Evolutionary conservation across 345 rosid genomes (phyloP), one percentile per base, ranked within the genome.

Genomic region (Boechera stricta): DNA sequence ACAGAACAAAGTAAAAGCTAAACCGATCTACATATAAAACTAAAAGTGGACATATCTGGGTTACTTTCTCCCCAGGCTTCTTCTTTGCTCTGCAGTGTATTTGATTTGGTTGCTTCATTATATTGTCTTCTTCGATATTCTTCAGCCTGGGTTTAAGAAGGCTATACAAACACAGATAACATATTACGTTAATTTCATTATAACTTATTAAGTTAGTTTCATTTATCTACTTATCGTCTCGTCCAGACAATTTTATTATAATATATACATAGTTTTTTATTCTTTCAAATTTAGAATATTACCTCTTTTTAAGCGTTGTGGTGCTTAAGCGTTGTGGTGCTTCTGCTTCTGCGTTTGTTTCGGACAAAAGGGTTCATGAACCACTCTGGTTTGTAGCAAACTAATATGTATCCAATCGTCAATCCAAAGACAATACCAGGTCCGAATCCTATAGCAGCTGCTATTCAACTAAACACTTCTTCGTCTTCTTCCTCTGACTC

Each of bases 401-500:
- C 21, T 24, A 57, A 7, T 7, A 57, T 57, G 39, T 31, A 57
- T 15, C 62, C 39, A 5, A 15, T 31, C 24, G 24, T 57, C 21
- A 57, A 57, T 57, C 62, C 62, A 32, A 57, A 57, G 11, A 24
- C 41, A 31, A 57, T 15, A 57, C 61, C 61, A 13, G 61, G 61
- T 56, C 61, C 39, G 5, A 56, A 32, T 31, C 61, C 61, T 31
- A 56, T 56, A 13, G 39, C 62, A 31, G 62, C 62, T 57, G 62
- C 62, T 32, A 57, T 7, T 39, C 62, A 57, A 31, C 21, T 57
- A 24, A 57, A 57, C 24, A 32, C 11, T 24, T 57, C 63, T 57
- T 33, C 24, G 10, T 57, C 63, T 57, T 33, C 63, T 4, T 57
- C 63, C 41, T 32, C 63, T 32, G 6, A 5, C 18, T 57, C 63